These are phyloP conservation scores for Bombardia bombarda DNA, from an alignment of 495 filamentous ascomycete species.

Conservation along the genomic window DNA sequence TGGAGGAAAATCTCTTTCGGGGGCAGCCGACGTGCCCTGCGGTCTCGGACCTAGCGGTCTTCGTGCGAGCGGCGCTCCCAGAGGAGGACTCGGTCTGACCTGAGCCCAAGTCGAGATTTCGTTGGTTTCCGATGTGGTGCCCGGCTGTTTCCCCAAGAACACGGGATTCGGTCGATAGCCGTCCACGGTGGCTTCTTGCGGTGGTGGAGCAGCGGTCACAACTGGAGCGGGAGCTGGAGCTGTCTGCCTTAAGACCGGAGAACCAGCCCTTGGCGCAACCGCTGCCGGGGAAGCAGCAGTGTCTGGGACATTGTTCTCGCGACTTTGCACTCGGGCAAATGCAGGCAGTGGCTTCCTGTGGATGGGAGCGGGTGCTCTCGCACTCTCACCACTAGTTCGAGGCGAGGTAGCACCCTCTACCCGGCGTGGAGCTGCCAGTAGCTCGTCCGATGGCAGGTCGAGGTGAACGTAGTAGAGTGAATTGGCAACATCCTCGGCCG, in stretches of 20 bases:
- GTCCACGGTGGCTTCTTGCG: background rate
- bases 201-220: background rate
- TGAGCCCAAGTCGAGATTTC: no score
- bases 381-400: slow-evolving; percentile 40
- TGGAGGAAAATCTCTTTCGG: background rate
- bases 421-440: slow-evolving; percentile 40
- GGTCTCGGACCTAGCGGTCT: slow-evolving; percentile 10
- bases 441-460: slow-evolving; percentile 49
- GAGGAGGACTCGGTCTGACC: background rate
- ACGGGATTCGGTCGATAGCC: slow-evolving; percentile 18
- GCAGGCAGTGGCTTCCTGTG: slow-evolving; percentile 36
- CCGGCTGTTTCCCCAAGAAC: slow-evolving; percentile 6
- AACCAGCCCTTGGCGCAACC: background rate
- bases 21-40: background rate
- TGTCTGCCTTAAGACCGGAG: background rate
- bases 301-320: background rate
- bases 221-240: background rate
- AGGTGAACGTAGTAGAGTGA: slow-evolving; percentile 90
- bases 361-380: slow-evolving; percentile 29
- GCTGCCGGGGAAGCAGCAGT: background rate
- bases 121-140: background rate
- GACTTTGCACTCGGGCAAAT: slow-evolving; percentile 9
- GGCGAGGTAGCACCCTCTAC: slow-evolving; percentile 33
- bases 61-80: background rate
- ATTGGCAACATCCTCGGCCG: slow-evolving; percentile 74